Evolutionary conservation across 495 filamentous ascomycete species (phyloP), one percentile per base, ranked within the genome.

Genomic region (Barbatosphaeria neglecta): DNA sequence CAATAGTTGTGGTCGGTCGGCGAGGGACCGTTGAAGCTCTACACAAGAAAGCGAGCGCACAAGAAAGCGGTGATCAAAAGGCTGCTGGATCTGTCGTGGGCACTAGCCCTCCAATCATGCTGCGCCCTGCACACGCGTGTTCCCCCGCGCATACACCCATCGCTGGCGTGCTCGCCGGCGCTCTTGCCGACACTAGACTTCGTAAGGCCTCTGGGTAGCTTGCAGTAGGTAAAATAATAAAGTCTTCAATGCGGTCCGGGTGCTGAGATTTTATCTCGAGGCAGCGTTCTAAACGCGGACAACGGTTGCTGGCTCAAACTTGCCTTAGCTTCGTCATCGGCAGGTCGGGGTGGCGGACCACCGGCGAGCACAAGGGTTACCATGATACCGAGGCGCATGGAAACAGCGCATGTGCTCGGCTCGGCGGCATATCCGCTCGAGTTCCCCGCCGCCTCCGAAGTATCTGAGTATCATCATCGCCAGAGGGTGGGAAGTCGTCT

Each of bases 381-480:
- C 24, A 6, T 11, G 15, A 13, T 11, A 22, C 13, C 22, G 22
- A 22, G 3, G 39, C n/a, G 20, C 39, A 15, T n/a, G 24, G 39
- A 41, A 41, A 41, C 39, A 24, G 23, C 39, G 39, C 39, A 41
- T 15, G 11, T n/a, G 39, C 22, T 22, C 10, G 22, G 10, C 4
- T 23, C 9, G 16, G 15, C 5, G 24, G 37, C 9, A 15, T 24
- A 31, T 44, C 55, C 52, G 50, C 7, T 41, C 23, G 45, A 44
- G 43, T 39, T 25, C 49, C 54, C 53, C 56, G 62, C 67, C 68
- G 62, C 67, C 68, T 78, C 72, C 67, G 72, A 70, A 78, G 75
- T 78, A 78, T 78, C 75, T 77, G 75, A 44, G 37, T 53, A 64
- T 78, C 75, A 73, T 78, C 75, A 78, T 58, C 44, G 73, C 75